Conservation (phyloP, 805 yeast genomes). For the Candida lessepsii region DNA sequence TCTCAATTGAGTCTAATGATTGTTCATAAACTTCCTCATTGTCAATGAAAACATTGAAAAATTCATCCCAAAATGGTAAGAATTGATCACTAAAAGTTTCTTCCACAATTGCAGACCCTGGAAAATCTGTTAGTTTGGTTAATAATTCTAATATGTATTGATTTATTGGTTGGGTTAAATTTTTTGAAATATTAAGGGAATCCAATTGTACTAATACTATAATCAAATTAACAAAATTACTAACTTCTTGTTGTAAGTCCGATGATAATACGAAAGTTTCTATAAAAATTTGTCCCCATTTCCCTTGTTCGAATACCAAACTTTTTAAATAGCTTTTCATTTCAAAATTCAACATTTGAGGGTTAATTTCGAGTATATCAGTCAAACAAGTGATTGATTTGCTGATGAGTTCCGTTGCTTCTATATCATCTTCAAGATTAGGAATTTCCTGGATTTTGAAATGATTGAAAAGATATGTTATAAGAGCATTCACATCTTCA, state of each 20-base stretch:
- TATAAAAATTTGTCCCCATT: conserved; percentile 47
- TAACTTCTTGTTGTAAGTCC: conserved; percentile 34
- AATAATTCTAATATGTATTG: conserved; percentile 48
- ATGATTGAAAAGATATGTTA: conserved; percentile 22
- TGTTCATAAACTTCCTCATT: conserved; percentile 39
- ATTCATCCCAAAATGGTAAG: conserved; percentile 67
- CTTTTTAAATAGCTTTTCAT: conserved; percentile 23
- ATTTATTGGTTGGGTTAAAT: conserved; percentile 33
- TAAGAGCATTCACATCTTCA: conserved; percentile 23
- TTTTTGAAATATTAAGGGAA: conserved; percentile 39
- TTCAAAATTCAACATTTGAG: conserved; percentile 34
- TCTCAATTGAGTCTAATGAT: conserved; percentile 15
- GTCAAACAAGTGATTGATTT: conserved; percentile 34
- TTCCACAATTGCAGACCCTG: conserved; percentile 56
- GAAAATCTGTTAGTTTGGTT: conserved; percentile 52
- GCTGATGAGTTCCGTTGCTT: conserved; percentile 17
- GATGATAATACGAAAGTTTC: conserved; percentile 25
- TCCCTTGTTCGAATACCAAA: conserved; percentile 38
- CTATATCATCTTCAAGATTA: conserved; percentile 4
- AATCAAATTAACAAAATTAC: conserved; percentile 44
- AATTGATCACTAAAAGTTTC: conserved; percentile 54
- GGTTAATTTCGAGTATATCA: conserved; percentile 48
- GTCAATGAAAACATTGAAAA: conserved; percentile 55
- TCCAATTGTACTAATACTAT: conserved; percentile 49
- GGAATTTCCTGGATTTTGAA: conserved; percentile 10